Evolutionary conservation across 306 rosid genomes (phyloP).

Genomic region (Corylus heterophylla): DNA sequence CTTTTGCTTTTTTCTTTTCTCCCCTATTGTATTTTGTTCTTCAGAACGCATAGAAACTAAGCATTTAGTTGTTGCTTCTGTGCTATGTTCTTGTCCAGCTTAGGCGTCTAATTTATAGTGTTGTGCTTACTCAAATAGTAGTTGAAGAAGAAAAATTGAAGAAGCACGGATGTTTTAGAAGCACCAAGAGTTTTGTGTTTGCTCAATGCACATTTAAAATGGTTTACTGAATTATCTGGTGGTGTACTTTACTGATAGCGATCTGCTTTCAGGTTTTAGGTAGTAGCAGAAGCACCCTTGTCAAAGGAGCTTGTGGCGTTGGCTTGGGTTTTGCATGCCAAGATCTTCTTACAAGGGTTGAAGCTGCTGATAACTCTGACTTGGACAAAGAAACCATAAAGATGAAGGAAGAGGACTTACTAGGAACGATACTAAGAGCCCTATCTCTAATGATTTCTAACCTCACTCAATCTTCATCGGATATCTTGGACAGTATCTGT

Average conservation of each 20-base stretch:
- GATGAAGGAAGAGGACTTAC: conserved; percentile 58
- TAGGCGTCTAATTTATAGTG: neutral
- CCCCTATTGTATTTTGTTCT: neutral
- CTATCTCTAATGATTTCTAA: conserved; percentile 50
- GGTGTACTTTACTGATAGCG: conserved; percentile 20
- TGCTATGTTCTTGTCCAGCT: conserved; percentile 4
- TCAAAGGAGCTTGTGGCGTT: conserved; percentile 94
- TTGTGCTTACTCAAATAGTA: neutral
- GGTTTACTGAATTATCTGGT: conserved; percentile 17
- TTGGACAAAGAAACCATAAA: conserved; percentile 42
- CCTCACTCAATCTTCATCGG: conserved; percentile 57
- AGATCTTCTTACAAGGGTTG: conserved; percentile 80
- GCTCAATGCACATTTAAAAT: neutral
- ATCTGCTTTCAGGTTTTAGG: conserved; percentile 61
- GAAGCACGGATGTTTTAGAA: neutral
- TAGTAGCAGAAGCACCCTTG: conserved; percentile 75
- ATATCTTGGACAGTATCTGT: conserved; percentile 60
- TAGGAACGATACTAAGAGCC: conserved; percentile 62
- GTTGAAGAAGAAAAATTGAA: neutral
- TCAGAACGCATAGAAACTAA: neutral
- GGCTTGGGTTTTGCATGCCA: conserved; percentile 91
- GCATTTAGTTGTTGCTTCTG: conserved; percentile 3
- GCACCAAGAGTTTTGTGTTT: neutral
- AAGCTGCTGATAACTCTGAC: conserved; percentile 49
- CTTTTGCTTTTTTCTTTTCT: neutral